These are phyloP conservation scores for Lenwebbia sp. DNA, from an alignment of 345 rosid genomes.

Conservation along the genomic window DNA sequence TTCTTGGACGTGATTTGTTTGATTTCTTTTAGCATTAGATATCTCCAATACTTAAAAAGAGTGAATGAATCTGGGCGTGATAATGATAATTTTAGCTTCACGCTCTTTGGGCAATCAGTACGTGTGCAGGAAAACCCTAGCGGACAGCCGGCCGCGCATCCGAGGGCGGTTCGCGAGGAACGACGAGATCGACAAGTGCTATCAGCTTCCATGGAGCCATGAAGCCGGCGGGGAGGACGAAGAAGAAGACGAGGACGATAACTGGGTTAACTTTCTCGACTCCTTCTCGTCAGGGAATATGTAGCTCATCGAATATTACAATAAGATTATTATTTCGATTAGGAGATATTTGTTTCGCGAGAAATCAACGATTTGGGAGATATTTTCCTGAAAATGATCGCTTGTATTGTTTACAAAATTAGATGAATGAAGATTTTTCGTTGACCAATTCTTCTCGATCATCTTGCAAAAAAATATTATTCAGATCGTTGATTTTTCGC, in stretches of 20 bases:
- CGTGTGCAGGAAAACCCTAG: conserved; percentile 89
- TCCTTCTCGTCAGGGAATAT: background rate
- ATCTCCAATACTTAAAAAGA: background rate
- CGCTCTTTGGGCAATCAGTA: conserved; percentile 27
- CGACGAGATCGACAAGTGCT: conserved; percentile 48
- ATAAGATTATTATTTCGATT: background rate
- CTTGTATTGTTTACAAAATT: background rate
- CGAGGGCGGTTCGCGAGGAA: conserved; percentile 89
- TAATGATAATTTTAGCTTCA: background rate
- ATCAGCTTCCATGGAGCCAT: conserved; percentile 30
- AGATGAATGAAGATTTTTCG: background rate
- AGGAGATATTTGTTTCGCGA: background rate
- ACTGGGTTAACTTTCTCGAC: conserved; percentile 36
- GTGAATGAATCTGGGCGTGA: background rate
- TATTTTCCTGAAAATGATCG: background rate
- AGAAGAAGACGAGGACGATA: conserved; percentile 47
- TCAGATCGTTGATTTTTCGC: background rate
- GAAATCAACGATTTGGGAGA: background rate
- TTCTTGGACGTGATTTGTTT: background rate
- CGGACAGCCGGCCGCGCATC: conserved; percentile 90
- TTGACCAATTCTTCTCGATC: background rate
- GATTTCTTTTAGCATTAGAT: background rate
- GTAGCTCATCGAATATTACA: background rate
- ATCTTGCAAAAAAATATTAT: background rate
- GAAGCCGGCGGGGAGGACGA: conserved; percentile 29